Evolutionary conservation across 2,329 filamentous ascomycete genomes (phyloP).

Genomic region (Fusarium sp.): DNA sequence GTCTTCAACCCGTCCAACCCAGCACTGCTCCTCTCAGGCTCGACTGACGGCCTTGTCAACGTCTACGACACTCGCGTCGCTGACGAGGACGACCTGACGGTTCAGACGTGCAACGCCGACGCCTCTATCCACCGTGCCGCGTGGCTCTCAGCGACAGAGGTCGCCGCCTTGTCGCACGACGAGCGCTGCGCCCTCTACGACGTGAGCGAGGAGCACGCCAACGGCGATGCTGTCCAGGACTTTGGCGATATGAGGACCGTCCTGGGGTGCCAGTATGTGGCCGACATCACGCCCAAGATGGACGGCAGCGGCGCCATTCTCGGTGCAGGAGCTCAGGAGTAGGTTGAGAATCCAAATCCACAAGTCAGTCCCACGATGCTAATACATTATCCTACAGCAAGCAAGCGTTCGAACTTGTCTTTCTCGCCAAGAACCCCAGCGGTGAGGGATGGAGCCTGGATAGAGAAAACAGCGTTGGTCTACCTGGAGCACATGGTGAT

Average conservation of each 20-base stretch:
- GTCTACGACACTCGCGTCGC: slow-evolving; percentile 76
- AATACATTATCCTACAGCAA: slow-evolving; percentile 51
- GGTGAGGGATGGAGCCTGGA: slow-evolving; percentile 64
- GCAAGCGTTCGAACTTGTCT: slow-evolving; percentile 69
- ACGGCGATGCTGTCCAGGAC: slow-evolving; percentile 64
- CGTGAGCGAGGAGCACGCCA: slow-evolving; percentile 70
- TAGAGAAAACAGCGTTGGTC: slow-evolving; percentile 64
- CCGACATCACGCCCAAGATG: slow-evolving; percentile 70
- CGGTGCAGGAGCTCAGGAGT: slow-evolving; percentile 76
- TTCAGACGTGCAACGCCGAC: slow-evolving; percentile 82
- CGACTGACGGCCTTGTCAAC: slow-evolving; percentile 83
- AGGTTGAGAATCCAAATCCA: slow-evolving; percentile 54
- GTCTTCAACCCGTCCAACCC: slow-evolving; percentile 69
- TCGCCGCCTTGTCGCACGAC: slow-evolving; percentile 81
- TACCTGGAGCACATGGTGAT: slow-evolving; percentile 70
- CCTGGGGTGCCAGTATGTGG: slow-evolving; percentile 79
- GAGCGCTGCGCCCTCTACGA: slow-evolving; percentile 81
- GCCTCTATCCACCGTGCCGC: slow-evolving; percentile 79
- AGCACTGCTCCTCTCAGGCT: slow-evolving; percentile 76
- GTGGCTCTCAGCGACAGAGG: slow-evolving; percentile 71
- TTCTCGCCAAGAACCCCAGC: slow-evolving; percentile 62
- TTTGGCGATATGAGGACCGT: slow-evolving; percentile 76
- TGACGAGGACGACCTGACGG: slow-evolving; percentile 81
- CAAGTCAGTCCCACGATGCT: slow-evolving; percentile 24
- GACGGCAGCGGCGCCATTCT: slow-evolving; percentile 69